A percentile compares a stretch with the other conserved stretches of the same genome.
These are phyloP conservation scores for Atkinsonella texensis DNA, from an alignment of 2,329 filamentous ascomycete genomes.

Conservation along the genomic window DNA sequence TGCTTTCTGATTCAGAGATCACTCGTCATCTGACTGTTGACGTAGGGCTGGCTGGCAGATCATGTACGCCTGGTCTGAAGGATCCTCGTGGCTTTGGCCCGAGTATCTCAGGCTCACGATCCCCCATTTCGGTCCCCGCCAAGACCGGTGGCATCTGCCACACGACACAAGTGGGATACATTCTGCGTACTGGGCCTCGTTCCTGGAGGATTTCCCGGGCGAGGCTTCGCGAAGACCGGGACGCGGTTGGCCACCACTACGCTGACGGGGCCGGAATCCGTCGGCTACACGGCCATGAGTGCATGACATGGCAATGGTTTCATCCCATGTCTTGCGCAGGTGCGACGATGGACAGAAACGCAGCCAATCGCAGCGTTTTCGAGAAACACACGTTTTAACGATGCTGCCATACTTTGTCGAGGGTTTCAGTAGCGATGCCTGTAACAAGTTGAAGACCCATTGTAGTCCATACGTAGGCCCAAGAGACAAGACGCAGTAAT, in stretches of 20 bases:
- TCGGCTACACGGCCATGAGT: neutral
- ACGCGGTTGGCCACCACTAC: neutral
- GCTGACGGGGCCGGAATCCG: neutral
- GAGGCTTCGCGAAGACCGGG: neutral
- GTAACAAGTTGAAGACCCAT: neutral
- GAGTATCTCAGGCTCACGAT: neutral
- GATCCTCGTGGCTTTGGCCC: neutral
- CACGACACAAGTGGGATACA: neutral
- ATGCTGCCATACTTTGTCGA: neutral
- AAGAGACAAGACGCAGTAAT: too few relatives aligned
- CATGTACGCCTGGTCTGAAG: neutral
- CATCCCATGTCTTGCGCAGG: neutral
- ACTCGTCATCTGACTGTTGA: neutral
- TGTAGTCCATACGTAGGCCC: too few relatives aligned
- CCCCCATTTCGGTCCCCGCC: neutral
- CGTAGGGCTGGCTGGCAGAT: neutral
- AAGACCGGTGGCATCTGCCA: neutral
- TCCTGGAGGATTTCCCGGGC: neutral
- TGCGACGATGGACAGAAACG: neutral
- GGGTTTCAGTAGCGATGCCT: neutral
- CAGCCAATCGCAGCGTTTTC: neutral
- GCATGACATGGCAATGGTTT: neutral
- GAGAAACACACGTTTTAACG: neutral
- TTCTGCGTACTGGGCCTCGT: neutral
- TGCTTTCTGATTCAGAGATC: neutral